These are phyloP conservation scores for Mortierella sp. DNA, from an alignment of 371 early-diverging fungal species.

Conservation along the genomic window DNA sequence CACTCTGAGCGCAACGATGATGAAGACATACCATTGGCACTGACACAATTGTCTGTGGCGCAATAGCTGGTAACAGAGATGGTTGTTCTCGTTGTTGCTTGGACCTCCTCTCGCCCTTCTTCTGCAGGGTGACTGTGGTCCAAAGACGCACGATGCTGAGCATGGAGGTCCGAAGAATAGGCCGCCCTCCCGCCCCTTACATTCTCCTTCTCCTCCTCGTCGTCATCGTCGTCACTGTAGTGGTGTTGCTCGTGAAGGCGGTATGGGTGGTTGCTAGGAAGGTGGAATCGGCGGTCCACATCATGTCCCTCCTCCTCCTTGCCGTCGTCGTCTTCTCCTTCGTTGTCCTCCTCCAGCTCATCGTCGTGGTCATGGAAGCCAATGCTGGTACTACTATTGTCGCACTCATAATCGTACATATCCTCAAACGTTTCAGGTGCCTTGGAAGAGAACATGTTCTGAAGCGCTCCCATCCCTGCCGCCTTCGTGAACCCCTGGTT, in stretches of 20 bases:
- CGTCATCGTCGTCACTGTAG: constrained; percentile 6
- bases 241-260: background rate
- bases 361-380: background rate
- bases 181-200: background rate
- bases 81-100: background rate
- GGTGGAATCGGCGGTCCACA: background rate
- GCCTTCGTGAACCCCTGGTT: background rate
- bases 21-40: background rate
- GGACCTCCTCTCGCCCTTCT: background rate
- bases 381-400: constrained; percentile 6
- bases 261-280: background rate
- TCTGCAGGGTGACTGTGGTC: constrained; percentile 7
- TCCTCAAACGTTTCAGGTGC: constrained; percentile 1
- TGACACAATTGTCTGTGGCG: background rate
- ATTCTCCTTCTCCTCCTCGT: background rate
- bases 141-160: background rate
- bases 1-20: background rate
- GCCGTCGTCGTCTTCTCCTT: background rate
- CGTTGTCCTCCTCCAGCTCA: background rate
- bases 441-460: background rate
- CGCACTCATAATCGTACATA: background rate
- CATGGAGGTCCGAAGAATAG: background rate
- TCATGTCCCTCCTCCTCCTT: background rate
- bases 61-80: background rate
- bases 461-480: background rate